Evolutionary conservation across 371 early-diverging fungal species (phyloP), one percentile per base, ranked within the genome.

Genomic region (Actinomucor elegans): DNA sequence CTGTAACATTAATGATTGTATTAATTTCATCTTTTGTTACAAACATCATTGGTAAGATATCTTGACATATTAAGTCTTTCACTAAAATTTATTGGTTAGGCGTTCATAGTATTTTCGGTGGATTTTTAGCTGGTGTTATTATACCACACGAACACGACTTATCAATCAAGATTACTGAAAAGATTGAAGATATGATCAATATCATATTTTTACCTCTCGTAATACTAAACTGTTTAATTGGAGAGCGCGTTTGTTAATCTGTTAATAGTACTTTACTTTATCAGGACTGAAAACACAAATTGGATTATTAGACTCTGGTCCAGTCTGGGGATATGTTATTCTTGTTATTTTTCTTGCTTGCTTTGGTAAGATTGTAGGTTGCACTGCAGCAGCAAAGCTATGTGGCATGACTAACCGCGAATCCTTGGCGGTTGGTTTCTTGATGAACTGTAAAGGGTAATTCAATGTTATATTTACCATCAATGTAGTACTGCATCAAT

Each of bases 391-490:
- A 0, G 91, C 94, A 0, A 75, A 77, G 43, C n/a, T 84, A 4
- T 71, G 71, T 32, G 88, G 88, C 23, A 79, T 92, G 58, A 77
- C 75, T 12, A 84, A 83, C 82, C 83, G 96, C 34, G 95, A 97
- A 68, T 88, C 93, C 1, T 67, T 89, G 4, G 79, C 94, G 0
- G 83, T 96, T 26, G 97, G 96, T 2, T 67, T 94, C 34, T 71
- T 97, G 40, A 97, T 97, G 97, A 94, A 91, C 71, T 92, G 93
- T 61, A 97, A 95, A 76, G 97, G 94, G 76, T 76, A 62, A 44
- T 26, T 42, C 5, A 31, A 31, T 31, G 11, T 31, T 11, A 11
- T 7, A 7, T 31, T 31, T n/a, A n/a, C n/a, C n/a, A n/a, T n/a
- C n/a, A n/a, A n/a, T n/a, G n/a, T n/a, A n/a, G n/a, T n/a, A n/a